Conservation (phyloP, 2,329 filamentous ascomycete genomes). For the Drechslera avenae region DNA sequence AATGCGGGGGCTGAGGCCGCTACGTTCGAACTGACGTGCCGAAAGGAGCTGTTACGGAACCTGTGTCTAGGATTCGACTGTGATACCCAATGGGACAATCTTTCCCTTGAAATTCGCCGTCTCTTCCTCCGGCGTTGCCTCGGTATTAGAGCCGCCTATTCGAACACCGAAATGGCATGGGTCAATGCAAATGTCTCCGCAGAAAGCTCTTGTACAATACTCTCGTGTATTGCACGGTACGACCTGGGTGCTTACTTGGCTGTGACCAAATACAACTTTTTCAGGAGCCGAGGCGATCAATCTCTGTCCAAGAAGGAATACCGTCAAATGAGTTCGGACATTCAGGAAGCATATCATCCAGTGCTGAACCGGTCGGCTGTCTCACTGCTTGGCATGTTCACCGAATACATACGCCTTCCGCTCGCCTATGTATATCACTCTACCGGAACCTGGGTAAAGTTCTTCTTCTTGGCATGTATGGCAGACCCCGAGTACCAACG, state of each 20-base stretch:
- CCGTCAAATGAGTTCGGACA: constrained; percentile 40
- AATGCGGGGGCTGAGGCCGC: constrained; percentile 19
- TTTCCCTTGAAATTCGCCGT: constrained; percentile 55
- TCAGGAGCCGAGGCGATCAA: constrained; percentile 31
- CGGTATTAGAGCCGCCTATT: constrained; percentile 50
- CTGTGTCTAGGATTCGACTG: constrained; percentile 57
- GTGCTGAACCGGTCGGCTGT: constrained; percentile 37
- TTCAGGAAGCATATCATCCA: constrained; percentile 39
- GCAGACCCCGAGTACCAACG: constrained; percentile 60
- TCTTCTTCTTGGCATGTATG: constrained; percentile 56
- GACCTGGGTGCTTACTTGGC: constrained; percentile 54
- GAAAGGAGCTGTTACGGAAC: constrained; percentile 54
- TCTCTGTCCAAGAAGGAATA: constrained; percentile 37
- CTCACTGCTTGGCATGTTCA: constrained; percentile 31
- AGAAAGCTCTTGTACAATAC: constrained; percentile 46
- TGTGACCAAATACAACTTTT: constrained; percentile 42
- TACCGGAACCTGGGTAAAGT: constrained; percentile 53
- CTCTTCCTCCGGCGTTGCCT: constrained; percentile 54
- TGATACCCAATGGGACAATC: constrained; percentile 58
- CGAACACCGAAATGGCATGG: constrained; percentile 51
- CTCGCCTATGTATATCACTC: constrained; percentile 52
- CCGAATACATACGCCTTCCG: constrained; percentile 39
- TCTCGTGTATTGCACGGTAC: constrained; percentile 54
- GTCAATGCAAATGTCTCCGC: constrained; percentile 52
- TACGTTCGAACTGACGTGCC: constrained; percentile 36